Conservation (phyloP, 495 filamentous ascomycete genomes). For the Massariosphaeria phaeospora region DNA sequence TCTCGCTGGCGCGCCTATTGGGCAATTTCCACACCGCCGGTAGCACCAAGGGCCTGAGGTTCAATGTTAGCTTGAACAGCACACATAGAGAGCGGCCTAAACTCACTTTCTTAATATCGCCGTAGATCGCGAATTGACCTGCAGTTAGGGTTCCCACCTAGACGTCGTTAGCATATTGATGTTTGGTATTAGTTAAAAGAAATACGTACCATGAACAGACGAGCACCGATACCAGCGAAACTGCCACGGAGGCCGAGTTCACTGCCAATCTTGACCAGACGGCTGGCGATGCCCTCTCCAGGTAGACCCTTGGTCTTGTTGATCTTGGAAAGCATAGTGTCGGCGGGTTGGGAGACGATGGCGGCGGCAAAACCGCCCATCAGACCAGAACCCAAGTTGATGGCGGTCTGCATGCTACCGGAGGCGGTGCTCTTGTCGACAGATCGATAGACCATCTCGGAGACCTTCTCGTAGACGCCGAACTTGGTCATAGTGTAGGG, state of each 20-base stretch:
- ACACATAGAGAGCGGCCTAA: not conserved
- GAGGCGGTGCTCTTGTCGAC: conserved; percentile 76
- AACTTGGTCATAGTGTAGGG: conserved; percentile 99
- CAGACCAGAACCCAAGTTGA: conserved; percentile 94
- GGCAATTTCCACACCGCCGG: conserved; percentile 74
- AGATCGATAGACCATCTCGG: conserved; percentile 66
- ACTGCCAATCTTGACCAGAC: conserved; percentile 91
- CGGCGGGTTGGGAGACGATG: conserved; percentile 92
- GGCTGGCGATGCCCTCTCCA: conserved; percentile 85
- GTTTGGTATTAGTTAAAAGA: not conserved
- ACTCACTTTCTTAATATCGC: conserved; percentile 58
- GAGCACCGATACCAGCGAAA: conserved; percentile 87
- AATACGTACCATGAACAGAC: conserved; percentile 84
- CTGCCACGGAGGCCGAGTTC: conserved; percentile 88
- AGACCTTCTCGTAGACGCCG: conserved; percentile 97
- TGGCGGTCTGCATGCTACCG: conserved; percentile 68
- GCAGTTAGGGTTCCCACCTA: conserved; percentile 72
- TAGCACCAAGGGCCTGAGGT: conserved; percentile 55
- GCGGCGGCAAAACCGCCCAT: conserved; percentile 97
- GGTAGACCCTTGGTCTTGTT: conserved; percentile 98
- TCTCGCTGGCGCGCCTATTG: conserved; percentile 30
- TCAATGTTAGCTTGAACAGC: not conserved
- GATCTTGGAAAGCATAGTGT: conserved; percentile 99
- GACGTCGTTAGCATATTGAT: conserved; percentile 20
- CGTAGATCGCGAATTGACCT: conserved; percentile 97